Conservation (phyloP, 169 alveolate genomes). For the Plasmodium cynomolgi region DNA sequence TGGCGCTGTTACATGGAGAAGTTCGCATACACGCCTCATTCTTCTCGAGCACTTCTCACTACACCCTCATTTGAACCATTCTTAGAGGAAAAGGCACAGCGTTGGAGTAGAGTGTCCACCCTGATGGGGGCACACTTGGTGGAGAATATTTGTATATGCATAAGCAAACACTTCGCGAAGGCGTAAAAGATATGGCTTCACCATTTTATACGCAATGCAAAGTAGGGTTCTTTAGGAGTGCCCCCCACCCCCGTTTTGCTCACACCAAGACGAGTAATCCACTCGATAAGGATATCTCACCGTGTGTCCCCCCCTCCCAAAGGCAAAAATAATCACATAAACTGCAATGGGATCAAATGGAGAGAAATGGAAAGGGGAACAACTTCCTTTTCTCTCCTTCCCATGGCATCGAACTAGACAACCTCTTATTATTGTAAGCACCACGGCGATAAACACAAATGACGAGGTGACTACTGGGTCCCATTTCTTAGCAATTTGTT, state of each 20-base stretch:
- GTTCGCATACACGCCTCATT: background rate
- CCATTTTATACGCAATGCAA: background rate
- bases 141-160: background rate
- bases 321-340: background rate
- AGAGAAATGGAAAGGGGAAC: background rate
- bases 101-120: background rate
- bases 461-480: background rate
- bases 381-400: background rate
- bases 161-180: background rate
- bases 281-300: too few species aligned
- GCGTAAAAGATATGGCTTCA: background rate
- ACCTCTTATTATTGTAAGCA: background rate
- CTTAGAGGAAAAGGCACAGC: background rate
- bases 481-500: background rate
- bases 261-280: too few species aligned
- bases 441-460: background rate
- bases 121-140: background rate
- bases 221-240: background rate
- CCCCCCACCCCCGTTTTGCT: background rate
- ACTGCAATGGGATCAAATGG: background rate
- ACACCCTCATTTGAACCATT: background rate
- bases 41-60: too few species aligned
- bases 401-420: background rate
- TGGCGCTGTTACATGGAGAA: background rate
- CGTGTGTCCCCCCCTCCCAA: background rate